phyloP scores from a whole-genome alignment of 352 stramenopile species.

The Globisporangium spiculum region DNA sequence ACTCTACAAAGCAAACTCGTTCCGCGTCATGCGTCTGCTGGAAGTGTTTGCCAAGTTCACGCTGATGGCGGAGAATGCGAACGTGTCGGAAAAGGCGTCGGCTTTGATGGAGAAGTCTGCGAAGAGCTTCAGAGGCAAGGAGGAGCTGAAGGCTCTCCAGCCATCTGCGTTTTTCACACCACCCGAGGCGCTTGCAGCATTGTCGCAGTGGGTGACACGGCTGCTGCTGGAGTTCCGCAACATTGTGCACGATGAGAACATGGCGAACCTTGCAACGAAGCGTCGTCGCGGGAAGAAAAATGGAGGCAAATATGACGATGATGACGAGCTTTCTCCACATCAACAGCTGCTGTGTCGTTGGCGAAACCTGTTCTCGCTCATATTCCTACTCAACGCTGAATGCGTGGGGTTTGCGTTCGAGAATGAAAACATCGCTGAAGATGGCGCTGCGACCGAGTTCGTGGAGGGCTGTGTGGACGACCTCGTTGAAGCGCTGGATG shows the following conservation, averaged over 20 bases:
- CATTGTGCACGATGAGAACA: conserved; percentile 29
- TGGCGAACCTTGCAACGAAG: conserved; percentile 46
- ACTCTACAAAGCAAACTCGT: conserved; percentile 49
- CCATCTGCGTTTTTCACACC: conserved; percentile 64
- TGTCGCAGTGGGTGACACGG: conserved; percentile 53
- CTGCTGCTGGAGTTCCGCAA: conserved; percentile 53
- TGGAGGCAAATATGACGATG: conserved; percentile 6
- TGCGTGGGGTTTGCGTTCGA: conserved; percentile 66
- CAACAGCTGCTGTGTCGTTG: conserved; percentile 53
- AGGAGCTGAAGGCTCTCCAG: conserved; percentile 47
- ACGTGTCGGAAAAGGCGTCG: conserved; percentile 47
- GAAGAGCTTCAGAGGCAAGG: conserved; percentile 36
- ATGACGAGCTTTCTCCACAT: conserved; percentile 29
- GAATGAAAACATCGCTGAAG: conserved; percentile 34
- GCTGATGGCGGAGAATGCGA: conserved; percentile 46
- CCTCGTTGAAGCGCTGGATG: conserved; percentile 38
- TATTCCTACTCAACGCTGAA: conserved; percentile 55
- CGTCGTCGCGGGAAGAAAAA: conserved; percentile 37
- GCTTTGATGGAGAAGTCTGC: conserved; percentile 41
- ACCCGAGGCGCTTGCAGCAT: conserved; percentile 32
- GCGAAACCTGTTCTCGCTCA: conserved; percentile 70
- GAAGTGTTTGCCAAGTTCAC: conserved; percentile 70
- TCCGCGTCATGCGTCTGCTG: conserved; percentile 60
- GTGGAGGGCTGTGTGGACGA: conserved; percentile 44
- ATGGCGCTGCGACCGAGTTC: conserved; percentile 41